Evolutionary conservation across 352 stramenopile genomes (phyloP), one percentile per base, ranked within the genome.

Genomic region (Blastocystis sp.): DNA sequence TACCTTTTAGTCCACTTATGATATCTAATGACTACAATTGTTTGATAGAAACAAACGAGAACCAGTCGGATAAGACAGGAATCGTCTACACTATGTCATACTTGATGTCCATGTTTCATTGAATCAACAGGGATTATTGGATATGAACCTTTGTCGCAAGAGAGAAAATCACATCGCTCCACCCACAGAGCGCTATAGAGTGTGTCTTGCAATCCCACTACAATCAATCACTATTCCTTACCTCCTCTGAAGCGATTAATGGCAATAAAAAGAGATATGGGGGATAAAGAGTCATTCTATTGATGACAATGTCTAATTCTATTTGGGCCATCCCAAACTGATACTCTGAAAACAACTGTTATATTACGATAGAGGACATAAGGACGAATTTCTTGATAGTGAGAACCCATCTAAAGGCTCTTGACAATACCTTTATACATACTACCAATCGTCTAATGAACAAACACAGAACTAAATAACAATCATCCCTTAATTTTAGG

Each of bases 401-500:
- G n/a, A n/a, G n/a, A n/a, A n/a, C n/a, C n/a, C n/a, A n/a, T n/a
- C n/a, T n/a, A n/a, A n/a, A n/a, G n/a, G n/a, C n/a, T n/a, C n/a
- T n/a, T n/a, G n/a, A n/a, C n/a, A n/a, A n/a, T n/a, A n/a, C n/a
- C n/a, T n/a, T n/a, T n/a, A n/a, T n/a, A n/a, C n/a, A n/a, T n/a
- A n/a, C n/a, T n/a, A n/a, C n/a, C n/a, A n/a, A n/a, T n/a, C n/a
- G n/a, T n/a, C 4, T 24, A 73, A 73, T 14, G 37, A 75, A 32
- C 65, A 75, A 6, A 75, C 37, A 12, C 16, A 19, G 43, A 59
- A 32, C 58, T 46, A 80, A 32, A 74, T 42, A 42, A 78, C 85
- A 73, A 63, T 51, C 16, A 52, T 29, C 5, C 24, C 65, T 66
- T 9, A 89, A 89, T 69, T 86, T 97, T 98, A n/a, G 95, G 94